phyloP scores from a whole-genome alignment of 2,329 filamentous ascomycete species.

The Spiromastix sp. region DNA sequence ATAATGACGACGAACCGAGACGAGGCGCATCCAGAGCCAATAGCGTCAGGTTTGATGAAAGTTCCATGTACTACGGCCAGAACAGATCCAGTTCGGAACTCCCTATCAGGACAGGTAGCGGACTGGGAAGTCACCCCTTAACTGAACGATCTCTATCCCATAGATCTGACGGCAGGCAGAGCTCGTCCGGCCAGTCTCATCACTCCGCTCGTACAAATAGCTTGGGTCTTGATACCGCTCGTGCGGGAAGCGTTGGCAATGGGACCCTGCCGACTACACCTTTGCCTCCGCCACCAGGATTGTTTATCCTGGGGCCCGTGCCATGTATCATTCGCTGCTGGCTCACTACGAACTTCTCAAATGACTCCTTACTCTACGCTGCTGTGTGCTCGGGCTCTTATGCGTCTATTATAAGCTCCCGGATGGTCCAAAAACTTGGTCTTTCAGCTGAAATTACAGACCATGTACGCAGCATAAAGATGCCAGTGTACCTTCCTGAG shows the following conservation, averaged over 20 bases:
- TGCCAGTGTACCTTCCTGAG: constrained; percentile 83
- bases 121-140: constrained; percentile 67
- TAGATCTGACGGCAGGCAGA: constrained; percentile 91
- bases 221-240: constrained; percentile 63
- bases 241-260: constrained; percentile 51
- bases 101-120: constrained; percentile 65
- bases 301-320: constrained; percentile 78
- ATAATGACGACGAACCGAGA: constrained; percentile 74
- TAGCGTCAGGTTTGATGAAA: constrained; percentile 95
- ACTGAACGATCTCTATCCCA: constrained; percentile 87
- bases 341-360: constrained; percentile 83
- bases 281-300: constrained; percentile 61
- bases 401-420: constrained; percentile 68
- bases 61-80: constrained; percentile 81
- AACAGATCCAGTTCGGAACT: constrained; percentile 74
- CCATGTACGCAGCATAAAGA: constrained; percentile 57
- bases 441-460: constrained; percentile 58
- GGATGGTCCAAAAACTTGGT: constrained; percentile 64
- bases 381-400: constrained; percentile 88
- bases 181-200: constrained; percentile 74
- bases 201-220: constrained; percentile 78
- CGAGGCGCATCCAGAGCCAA: constrained; percentile 87
- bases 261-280: constrained; percentile 55
- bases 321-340: constrained; percentile 94
- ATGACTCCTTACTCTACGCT: constrained; percentile 79